Percentiles rank a stretch among this genome's conserved stretches.
Evolutionary conservation across 352 stramenopile genomes (phyloP).

Genomic region (Pythium monospermum): DNA sequence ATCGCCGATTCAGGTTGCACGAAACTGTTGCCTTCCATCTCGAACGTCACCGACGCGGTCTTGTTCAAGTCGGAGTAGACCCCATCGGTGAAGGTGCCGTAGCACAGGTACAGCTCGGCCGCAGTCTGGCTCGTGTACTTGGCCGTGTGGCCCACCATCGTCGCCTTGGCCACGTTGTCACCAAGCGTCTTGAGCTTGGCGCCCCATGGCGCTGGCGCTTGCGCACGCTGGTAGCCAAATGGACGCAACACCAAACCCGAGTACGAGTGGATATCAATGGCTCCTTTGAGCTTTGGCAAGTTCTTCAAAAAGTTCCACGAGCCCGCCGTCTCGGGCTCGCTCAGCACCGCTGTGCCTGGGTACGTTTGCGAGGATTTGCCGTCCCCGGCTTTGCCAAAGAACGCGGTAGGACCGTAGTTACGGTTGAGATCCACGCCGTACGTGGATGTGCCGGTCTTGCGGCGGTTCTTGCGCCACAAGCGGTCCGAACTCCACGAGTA

Average conservation of each 20-base stretch:
- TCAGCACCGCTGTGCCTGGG: slow-evolving; percentile 23
- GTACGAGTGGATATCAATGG: slow-evolving; percentile 33
- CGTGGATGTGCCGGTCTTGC: slow-evolving; percentile 1
- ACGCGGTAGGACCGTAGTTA: slow-evolving; percentile 24
- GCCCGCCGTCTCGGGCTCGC: slow-evolving; percentile 25
- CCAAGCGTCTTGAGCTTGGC: slow-evolving; percentile 27
- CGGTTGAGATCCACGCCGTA: slow-evolving; percentile 33
- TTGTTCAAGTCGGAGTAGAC: slow-evolving; percentile 29
- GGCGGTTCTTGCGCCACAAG: slow-evolving; percentile 33
- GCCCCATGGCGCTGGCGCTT: slow-evolving; percentile 21
- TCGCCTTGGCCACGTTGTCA: slow-evolving; percentile 22
- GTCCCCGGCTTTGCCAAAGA: slow-evolving; percentile 17
- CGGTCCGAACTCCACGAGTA: slow-evolving; percentile 16
- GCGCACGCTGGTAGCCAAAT: slow-evolving; percentile 20
- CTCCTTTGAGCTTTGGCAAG: slow-evolving; percentile 14
- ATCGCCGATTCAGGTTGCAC: slow-evolving; percentile 21
- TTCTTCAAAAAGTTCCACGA: slow-evolving; percentile 27
- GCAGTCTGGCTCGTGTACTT: slow-evolving; percentile 23
- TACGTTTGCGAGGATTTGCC: slow-evolving; percentile 17
- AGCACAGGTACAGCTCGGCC: slow-evolving; percentile 27
- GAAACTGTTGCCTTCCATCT: slow-evolving; percentile 31
- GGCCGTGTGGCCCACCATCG: slow-evolving; percentile 4
- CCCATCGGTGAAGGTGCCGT: slow-evolving; percentile 30
- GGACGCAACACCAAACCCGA: slow-evolving; percentile 27
- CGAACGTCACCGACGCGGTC: slow-evolving; percentile 28